Conservation (phyloP, 1,284 basidiomycete species). For the Lignosus rhinocerotis region DNA sequence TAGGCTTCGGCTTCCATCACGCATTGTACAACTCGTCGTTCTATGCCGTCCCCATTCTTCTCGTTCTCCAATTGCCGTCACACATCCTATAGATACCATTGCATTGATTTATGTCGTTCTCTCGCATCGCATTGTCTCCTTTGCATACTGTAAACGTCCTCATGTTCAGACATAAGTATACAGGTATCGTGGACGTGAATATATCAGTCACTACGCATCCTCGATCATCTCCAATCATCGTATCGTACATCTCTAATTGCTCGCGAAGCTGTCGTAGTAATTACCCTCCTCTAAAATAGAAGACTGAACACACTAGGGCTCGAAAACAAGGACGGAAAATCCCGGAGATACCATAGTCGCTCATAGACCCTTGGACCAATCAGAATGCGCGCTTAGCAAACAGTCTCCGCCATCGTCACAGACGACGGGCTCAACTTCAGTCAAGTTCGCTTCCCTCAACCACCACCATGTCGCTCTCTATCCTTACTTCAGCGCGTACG, state of each 20-base stretch:
- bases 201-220: not conserved
- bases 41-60: not conserved
- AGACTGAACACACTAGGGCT: not conserved
- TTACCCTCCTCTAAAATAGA: not conserved
- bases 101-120: conserved; percentile 13
- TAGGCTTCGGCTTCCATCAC: conserved; percentile 7
- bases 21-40: conserved; percentile 10
- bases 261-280: not conserved
- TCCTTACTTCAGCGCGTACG: conserved; percentile 50
- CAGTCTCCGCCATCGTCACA: conserved; percentile 28
- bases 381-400: conserved; percentile 24
- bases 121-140: conserved; percentile 4
- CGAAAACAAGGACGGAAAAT: conserved; percentile 5
- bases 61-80: not conserved
- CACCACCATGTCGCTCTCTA: conserved; percentile 50
- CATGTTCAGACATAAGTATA: not conserved
- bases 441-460: conserved; percentile 24
- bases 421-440: conserved; percentile 22
- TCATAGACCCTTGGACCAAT: conserved; percentile 21
- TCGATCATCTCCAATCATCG: not conserved
- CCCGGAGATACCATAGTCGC: conserved; percentile 12
- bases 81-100: conserved; percentile 17
- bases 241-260: not conserved
- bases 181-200: too few species aligned
- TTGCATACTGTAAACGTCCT: conserved; percentile 3